These are phyloP conservation scores for Daldinia loculata DNA, from an alignment of 495 filamentous ascomycete genomes.

Conservation along the genomic window DNA sequence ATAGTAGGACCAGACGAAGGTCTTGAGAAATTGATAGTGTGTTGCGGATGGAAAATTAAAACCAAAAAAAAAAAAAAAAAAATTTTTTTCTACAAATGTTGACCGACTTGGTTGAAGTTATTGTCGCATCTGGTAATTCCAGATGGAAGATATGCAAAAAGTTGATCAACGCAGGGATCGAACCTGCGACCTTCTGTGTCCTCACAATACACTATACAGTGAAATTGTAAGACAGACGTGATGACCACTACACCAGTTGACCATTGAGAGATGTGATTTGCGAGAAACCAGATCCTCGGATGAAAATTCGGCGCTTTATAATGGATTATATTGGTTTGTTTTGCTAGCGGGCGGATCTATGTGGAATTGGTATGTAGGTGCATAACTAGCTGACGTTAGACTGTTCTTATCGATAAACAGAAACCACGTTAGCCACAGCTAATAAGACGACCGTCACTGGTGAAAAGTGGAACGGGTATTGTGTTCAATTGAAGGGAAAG, in stretches of 20 bases:
- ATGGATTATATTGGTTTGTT: background rate
- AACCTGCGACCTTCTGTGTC: constrained; percentile 57
- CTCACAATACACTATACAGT: constrained; percentile 22
- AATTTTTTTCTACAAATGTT: no score
- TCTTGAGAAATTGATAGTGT: background rate
- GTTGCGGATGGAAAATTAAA: background rate
- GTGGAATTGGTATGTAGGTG: background rate
- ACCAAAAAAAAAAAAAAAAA: constrained; percentile 1
- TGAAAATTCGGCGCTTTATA: background rate
- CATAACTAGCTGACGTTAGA: no score
- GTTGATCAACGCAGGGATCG: constrained; percentile 59
- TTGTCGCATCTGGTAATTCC: no score
- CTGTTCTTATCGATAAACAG: no score
- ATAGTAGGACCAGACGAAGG: no score
- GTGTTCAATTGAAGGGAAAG: constrained; percentile 41
- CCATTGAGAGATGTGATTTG: background rate
- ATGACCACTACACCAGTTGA: constrained; percentile 44
- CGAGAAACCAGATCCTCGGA: background rate
- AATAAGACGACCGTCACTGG: no score
- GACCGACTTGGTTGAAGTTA: no score
- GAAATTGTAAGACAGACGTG: constrained; percentile 36
- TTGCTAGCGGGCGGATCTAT: background rate
- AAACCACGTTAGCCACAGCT: no score
- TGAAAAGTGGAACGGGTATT: constrained; percentile 40
- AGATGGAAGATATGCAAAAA: constrained; percentile 22